A percentile compares a stretch with the other conserved stretches of the same genome.
phyloP scores from a whole-genome alignment of 805 yeast species.

The Cyberlindnera misumaiensis region DNA sequence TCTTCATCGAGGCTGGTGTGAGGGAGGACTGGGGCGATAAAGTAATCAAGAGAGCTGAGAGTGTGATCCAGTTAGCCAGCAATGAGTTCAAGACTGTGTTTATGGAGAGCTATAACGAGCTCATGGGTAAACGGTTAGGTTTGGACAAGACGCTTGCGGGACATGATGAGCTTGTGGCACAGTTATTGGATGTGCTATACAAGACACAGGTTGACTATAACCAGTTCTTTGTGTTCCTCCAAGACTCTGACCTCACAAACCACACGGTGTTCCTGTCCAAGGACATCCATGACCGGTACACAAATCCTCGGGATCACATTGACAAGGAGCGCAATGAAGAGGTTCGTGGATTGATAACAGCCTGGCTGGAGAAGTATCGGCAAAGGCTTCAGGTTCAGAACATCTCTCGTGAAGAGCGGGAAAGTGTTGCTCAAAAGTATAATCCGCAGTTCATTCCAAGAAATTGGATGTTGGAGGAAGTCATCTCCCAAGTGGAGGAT shows the following conservation, averaged over 20 bases:
- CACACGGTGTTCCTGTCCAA: conserved; percentile 25
- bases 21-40: conserved; percentile 39
- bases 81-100: conserved; percentile 60
- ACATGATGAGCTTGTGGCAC: conserved; percentile 27
- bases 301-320: conserved; percentile 24
- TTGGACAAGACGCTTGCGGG: conserved; percentile 35
- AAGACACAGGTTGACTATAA: conserved; percentile 71
- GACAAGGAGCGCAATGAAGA: conserved; percentile 33
- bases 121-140: conserved; percentile 67
- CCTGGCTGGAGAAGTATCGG: conserved; percentile 50
- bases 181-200: conserved; percentile 50
- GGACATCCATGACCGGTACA: conserved; percentile 14
- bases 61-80: conserved; percentile 56
- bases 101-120: conserved; percentile 46
- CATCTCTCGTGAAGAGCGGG: conserved; percentile 34
- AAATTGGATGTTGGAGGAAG: conserved; percentile 83
- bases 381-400: conserved; percentile 34
- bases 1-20: conserved; percentile 35
- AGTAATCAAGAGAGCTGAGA: conserved; percentile 54
- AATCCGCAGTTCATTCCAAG: conserved; percentile 84
- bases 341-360: conserved; percentile 31
- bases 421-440: conserved; percentile 32
- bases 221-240: conserved; percentile 64
- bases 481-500: conserved; percentile 51
- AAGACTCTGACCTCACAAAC: conserved; percentile 35